Base-by-base conservation (phyloP, 2,329 filamentous ascomycete species). In the Penicillium sp. region DNA sequence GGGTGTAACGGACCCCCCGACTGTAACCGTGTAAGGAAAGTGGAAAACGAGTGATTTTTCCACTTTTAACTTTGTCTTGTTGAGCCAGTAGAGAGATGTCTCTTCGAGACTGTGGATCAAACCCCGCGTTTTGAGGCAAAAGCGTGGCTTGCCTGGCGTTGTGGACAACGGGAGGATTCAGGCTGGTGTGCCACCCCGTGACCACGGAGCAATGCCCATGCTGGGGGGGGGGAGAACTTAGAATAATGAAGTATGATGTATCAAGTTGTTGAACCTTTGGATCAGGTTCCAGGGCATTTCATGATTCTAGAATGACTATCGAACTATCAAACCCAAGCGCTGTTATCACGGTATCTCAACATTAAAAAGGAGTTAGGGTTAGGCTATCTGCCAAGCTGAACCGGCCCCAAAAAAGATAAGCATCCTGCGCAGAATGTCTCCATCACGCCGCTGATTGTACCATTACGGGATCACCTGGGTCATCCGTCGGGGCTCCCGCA, bases 61-160 rank as follows among this genome's bases (percentile, higher is more conserved):
- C 19, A 14, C 27, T 50, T 50, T 50, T 19, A 16, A 14, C 13
- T 22, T 40, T 11, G 18, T 18, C 7, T 19, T 24, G 13, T 44
- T 44, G 31, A 31, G 43, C 47, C 31, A 39, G 49, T 51, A 16
- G 13, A 40, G 35, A 14, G 22, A 4, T 10, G 9, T 40, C 16
- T 24, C 3, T 24, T 16, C 14, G 13, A 31, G 6, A 46, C n/a
- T 31, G 49, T 51, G 49, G 49, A 51, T 51, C 49, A 19, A 37
- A 40, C 49, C 49, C 49, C 49, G 49, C 49, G 49, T 51, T 51
- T 51, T 51, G 35, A 27, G 49, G 49, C 49, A 39, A 39, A 36
- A 39, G 49, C 35, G 49, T 51, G 49, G 49, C 41, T 19, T 44
- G 39, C 18, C 18, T 6, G 39, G 39, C 35, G 47, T 50, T 50